These are phyloP conservation scores for Diaporthe sp. DNA, from an alignment of 2,329 filamentous ascomycete species.

Conservation along the genomic window DNA sequence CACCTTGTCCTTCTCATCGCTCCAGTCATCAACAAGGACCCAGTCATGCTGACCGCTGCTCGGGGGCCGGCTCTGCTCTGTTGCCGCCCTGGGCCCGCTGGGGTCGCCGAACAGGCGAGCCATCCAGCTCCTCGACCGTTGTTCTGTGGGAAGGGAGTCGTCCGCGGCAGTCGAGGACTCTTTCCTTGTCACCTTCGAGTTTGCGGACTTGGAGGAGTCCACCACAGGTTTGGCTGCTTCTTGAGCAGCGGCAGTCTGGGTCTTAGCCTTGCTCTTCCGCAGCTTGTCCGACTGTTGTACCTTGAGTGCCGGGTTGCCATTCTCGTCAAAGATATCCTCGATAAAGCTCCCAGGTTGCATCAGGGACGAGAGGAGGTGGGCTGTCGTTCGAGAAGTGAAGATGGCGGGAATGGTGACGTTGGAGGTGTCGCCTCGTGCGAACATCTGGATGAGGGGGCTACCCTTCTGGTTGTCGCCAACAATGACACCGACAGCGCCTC, in stretches of 20 bases:
- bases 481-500: constrained; percentile 90
- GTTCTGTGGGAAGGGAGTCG: constrained; percentile 25
- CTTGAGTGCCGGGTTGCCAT: constrained; percentile 68
- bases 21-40: constrained; percentile 75
- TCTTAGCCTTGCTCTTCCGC: constrained; percentile 50
- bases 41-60: constrained; percentile 82
- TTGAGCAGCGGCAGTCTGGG: constrained; percentile 46
- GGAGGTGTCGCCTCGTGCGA: constrained; percentile 94
- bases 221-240: constrained; percentile 39
- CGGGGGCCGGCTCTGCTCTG: constrained; percentile 73
- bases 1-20: constrained; percentile 39
- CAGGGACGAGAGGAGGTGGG: constrained; percentile 89
- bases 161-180: constrained; percentile 4
- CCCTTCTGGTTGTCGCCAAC: constrained; percentile 94
- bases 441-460: constrained; percentile 95
- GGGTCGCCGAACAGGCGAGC: constrained; percentile 55
- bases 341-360: constrained; percentile 78
- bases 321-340: constrained; percentile 70
- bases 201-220: constrained; percentile 26
- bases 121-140: constrained; percentile 55
- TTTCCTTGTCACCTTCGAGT: constrained; percentile 32
- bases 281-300: constrained; percentile 62
- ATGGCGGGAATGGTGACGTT: constrained; percentile 94
- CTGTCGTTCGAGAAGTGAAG: constrained; percentile 95
- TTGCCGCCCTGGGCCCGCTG: constrained; percentile 46